Base-by-base conservation (phyloP, 257 asterid species). In the Solanum raphanifolium region DNA sequence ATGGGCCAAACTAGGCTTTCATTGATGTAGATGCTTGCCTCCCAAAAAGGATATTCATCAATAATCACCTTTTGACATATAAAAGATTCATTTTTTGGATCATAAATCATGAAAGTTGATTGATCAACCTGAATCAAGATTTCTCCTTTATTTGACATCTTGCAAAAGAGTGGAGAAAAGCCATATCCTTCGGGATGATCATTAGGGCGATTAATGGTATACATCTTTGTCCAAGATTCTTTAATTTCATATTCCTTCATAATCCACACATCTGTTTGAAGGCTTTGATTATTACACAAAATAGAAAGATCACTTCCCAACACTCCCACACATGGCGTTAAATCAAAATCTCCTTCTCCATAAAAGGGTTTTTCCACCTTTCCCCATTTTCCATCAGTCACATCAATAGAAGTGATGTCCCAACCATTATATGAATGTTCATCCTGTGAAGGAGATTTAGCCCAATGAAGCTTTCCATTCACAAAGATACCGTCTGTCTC, bases 401-500 rank as follows among this genome's bases (percentile, higher is more conserved):
- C 43, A 38, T 38, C 43, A 38, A 38, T 38, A 38, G 43, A 2
- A 38, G 12, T 38, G 43, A 38, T 38, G 43, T 38, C 4, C 1
- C 43, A 38, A 38, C 43, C 43, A 9, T 38, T 38, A 9, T 38
- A 38, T 38, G 43, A 38, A 38, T 38, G 43, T 38, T 38, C 0
- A 38, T 38, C 41, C 1, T 38, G 41, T 38, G 1, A 38, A 38
- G 41, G 41, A 8, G 41, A 38, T 0, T 38, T 38, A 38, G 41
- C 41, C 41, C 41, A 38, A 38, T 38, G 39, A 36, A 36, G 39
- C 39, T 36, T 36, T 36, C 39, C 39, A 8, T 58, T 58, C 66
- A 85, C 93, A 89, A 87, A 94, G 4, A 86, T 79, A 5, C 92
- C 94, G 0, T 92, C 85, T 83, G 83, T 92, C 81, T 84, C 72